Evolutionary conservation across 2,329 filamentous ascomycete genomes (phyloP).

Genomic region (Penicillium sp.): DNA sequence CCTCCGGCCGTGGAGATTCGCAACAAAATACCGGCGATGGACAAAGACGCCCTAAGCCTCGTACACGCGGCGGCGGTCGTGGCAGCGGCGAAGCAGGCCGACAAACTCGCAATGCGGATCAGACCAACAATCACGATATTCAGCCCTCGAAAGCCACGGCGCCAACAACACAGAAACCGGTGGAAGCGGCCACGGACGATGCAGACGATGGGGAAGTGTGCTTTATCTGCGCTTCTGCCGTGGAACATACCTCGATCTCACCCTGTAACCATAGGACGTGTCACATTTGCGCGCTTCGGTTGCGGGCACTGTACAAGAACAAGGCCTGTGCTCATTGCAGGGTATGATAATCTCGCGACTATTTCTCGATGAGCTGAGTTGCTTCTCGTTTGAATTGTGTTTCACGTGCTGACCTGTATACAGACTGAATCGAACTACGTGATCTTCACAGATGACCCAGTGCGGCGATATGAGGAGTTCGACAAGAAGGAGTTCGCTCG

Average conservation of each 20-base stretch:
- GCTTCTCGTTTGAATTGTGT: not conserved
- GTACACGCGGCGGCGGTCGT: conserved; percentile 32
- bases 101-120: conserved; percentile 23
- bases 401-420: conserved; percentile 12
- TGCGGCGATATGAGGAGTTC: conserved; percentile 86
- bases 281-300: conserved; percentile 87
- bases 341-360: conserved; percentile 52
- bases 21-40: conserved; percentile 24
- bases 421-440: conserved; percentile 61
- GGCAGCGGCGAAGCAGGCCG: conserved; percentile 35
- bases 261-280: conserved; percentile 97
- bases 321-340: conserved; percentile 96
- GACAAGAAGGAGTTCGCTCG: conserved; percentile 68
- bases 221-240: conserved; percentile 93
- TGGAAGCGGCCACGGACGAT: conserved; percentile 40
- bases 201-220: conserved; percentile 75
- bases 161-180: conserved; percentile 31
- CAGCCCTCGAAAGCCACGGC: conserved; percentile 24
- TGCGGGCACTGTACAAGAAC: conserved; percentile 92
- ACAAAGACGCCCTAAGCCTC: conserved; percentile 38
- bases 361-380: not conserved
- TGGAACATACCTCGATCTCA: conserved; percentile 82
- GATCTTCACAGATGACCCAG: conserved; percentile 83
- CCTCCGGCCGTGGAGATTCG: conserved; percentile 28
- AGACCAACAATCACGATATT: conserved; percentile 14